Conservation (phyloP, 2,329 filamentous ascomycete species). For the Aspergillus sp. region DNA sequence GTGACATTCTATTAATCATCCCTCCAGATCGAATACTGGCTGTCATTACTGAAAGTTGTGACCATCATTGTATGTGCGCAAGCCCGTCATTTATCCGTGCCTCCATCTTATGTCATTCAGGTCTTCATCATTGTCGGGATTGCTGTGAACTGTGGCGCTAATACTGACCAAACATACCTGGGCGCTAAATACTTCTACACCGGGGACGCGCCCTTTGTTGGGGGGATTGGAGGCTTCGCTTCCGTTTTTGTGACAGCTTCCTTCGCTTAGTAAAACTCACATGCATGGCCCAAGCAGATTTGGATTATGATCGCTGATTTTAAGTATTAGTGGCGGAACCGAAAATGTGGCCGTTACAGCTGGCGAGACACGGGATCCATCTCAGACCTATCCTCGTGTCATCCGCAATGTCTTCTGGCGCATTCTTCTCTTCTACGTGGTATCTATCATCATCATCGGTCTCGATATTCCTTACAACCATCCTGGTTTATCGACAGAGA, state of each 20-base stretch:
- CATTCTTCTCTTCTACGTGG: slow-evolving; percentile 58
- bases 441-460: slow-evolving; percentile 57
- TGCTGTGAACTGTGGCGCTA: slow-evolving; percentile 61
- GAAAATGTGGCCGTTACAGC: slow-evolving; percentile 68
- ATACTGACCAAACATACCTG: slow-evolving; percentile 56
- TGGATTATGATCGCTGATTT: no score
- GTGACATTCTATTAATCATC: not conserved
- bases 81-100: no score
- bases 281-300: no score
- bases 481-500: slow-evolving; percentile 46
- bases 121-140: slow-evolving; percentile 67
- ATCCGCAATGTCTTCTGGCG: slow-evolving; percentile 69
- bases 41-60: slow-evolving; percentile 45
- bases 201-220: slow-evolving; percentile 64
- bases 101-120: slow-evolving; percentile 38
- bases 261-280: slow-evolving; percentile 57
- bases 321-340: slow-evolving; percentile 52
- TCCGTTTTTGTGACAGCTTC: slow-evolving; percentile 65
- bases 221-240: slow-evolving; percentile 66
- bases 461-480: slow-evolving; percentile 62
- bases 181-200: slow-evolving; percentile 61
- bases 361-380: slow-evolving; percentile 65
- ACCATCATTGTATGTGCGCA: slow-evolving; percentile 42
- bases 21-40: slow-evolving; percentile 43
- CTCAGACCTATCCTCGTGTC: slow-evolving; percentile 62